Evolutionary conservation across 2,329 filamentous ascomycete genomes (phyloP), one percentile per base, ranked within the genome.

Genomic region (Acephala macrosclerotiorum): DNA sequence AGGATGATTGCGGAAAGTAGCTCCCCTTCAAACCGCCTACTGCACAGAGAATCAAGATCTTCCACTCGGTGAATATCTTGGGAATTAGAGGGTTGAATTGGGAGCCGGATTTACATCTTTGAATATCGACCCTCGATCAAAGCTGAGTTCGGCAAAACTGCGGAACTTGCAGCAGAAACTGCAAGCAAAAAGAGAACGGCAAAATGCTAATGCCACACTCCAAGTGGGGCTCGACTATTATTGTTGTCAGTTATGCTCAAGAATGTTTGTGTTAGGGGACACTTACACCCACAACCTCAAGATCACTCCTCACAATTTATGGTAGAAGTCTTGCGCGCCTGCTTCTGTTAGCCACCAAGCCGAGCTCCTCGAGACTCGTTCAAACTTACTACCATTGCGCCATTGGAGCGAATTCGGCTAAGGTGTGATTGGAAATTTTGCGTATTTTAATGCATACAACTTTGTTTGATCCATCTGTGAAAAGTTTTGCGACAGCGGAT

Each of bases 251-350:
- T 16, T 16, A 6, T 16, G 12, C 12, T 42, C 12, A 42, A 16
- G 38, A 42, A 42, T 42, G 12, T 5, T 42, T 42, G 18, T 6
- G 4, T 14, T 14, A 5, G 14, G 38, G 38, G 3, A 42, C 9
- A 14, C 38, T 42, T 42, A 42, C 38, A 53, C 49, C 49, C 49
- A 53, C 49, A 53, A 22, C 49, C 49, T 53, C 49, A 29, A 53
- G 49, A 53, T 53, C 33, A 33, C 4, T 33, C 29, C 9, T 33
- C 29, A 5, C 29, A 33, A n/a, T n/a, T 33, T 4, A 33, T 33
- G 4, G 9, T 33, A 53, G 49, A 53, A 53, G 49, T 53, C 49
- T 53, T 29, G 49, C 49, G 49, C 49, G 49, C 49, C 29, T 33
- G 29, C 29, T 33, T 9, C 9, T 4, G 29, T 33, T 5, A 33